phyloP scores from a whole-genome alignment of 78 protist species.

The Parvularia atlantis region DNA sequence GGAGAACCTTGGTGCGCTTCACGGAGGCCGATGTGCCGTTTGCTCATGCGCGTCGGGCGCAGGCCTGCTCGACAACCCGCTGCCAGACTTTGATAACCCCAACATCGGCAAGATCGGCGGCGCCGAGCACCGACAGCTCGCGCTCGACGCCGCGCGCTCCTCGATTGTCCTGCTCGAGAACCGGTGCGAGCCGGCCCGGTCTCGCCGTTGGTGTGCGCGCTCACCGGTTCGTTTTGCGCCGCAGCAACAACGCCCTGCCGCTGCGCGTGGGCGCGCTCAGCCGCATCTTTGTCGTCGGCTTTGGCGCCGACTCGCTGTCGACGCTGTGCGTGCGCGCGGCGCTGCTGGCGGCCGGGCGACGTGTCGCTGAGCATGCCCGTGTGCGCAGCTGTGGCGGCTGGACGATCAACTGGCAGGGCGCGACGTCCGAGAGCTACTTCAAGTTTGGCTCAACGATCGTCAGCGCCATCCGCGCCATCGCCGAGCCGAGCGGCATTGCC shows the following conservation, averaged over 20 bases:
- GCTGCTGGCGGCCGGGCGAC: no score
- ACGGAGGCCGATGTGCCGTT: no score
- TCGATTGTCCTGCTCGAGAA: conserved; percentile 30
- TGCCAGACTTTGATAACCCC: conserved; percentile 23
- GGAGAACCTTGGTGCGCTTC: no score
- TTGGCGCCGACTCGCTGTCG: not conserved
- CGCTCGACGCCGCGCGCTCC: conserved; percentile 23
- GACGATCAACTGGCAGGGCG: conserved; percentile 54
- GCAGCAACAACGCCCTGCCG: no score
- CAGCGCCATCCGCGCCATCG: conserved; percentile 12
- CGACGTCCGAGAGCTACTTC: conserved; percentile 18
- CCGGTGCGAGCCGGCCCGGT: not conserved
- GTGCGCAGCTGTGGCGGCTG: conserved; percentile 54
- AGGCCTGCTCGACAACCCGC: conserved; percentile 35
- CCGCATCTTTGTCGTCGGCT: no score
- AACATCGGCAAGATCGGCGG: conserved; percentile 25
- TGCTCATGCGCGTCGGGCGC: no score
- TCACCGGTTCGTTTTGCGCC: no score
- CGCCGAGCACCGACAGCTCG: conserved; percentile 10
- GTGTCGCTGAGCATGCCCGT: no score
- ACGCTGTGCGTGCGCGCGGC: no score
- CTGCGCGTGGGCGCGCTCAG: not conserved
- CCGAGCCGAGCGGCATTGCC: no score
- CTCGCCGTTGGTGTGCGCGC: no score
- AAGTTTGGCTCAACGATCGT: conserved; percentile 28